Evolutionary conservation across 2,329 filamentous ascomycete species (phyloP).

Genomic region (Aureobasidium sp.): DNA sequence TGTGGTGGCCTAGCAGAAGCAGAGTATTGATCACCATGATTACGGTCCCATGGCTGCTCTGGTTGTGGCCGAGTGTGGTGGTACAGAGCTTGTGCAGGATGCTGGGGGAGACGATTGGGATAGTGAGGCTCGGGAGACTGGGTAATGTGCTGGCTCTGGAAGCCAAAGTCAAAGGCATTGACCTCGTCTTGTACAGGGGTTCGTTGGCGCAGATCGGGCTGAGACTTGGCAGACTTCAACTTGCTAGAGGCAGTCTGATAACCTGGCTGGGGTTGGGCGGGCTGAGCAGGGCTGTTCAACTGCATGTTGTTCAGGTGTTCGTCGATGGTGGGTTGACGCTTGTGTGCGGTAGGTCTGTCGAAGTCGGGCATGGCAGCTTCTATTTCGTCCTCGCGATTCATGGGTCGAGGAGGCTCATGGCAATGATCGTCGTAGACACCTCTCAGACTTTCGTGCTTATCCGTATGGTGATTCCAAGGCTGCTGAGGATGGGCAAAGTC

Average conservation of each 20-base stretch:
- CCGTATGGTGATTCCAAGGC: not conserved
- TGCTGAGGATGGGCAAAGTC: not conserved
- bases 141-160: slow-evolving; percentile 34
- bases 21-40: not conserved
- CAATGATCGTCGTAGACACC: slow-evolving; percentile 44
- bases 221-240: slow-evolving; percentile 29
- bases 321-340: slow-evolving; percentile 24
- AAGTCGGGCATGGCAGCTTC: slow-evolving; percentile 57
- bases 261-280: slow-evolving; percentile 28
- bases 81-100: not conserved
- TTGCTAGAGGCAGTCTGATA: slow-evolving; percentile 58
- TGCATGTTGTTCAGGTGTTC: slow-evolving; percentile 20
- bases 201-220: not conserved
- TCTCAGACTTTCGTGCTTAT: slow-evolving; percentile 36
- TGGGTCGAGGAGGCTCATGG: slow-evolving; percentile 25
- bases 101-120: not conserved
- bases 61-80: not conserved
- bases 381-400: slow-evolving; percentile 31
- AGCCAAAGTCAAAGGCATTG: slow-evolving; percentile 31
- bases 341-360: slow-evolving; percentile 29
- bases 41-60: not conserved
- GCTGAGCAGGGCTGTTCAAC: slow-evolving; percentile 19
- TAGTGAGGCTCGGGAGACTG: not conserved
- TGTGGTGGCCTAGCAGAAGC: not conserved
- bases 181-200: slow-evolving; percentile 38